Percentiles rank a stretch among this genome's conserved stretches.
Evolutionary conservation across 768 basidiomycete genomes (phyloP).

Genomic region (Pleurotus cornucopiae): DNA sequence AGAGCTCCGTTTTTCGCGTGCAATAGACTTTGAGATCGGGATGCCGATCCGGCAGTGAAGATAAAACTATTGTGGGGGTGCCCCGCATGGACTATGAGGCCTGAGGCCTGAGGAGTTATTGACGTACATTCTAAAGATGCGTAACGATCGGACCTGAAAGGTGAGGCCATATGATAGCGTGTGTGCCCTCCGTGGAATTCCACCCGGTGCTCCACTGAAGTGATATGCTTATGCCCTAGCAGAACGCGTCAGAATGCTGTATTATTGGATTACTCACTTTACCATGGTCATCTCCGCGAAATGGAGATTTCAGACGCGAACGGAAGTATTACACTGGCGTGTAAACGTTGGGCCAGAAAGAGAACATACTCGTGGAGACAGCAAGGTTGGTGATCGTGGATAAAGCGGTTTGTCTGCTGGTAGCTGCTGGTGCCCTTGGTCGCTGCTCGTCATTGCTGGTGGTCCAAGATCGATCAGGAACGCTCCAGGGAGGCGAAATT

Average conservation of each 20-base stretch:
- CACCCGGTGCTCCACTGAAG: not conserved
- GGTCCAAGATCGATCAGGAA: not conserved
- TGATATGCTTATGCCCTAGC: too few species aligned
- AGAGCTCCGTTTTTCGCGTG: too few species aligned
- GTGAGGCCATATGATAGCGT: not conserved
- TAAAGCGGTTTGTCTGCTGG: conserved; percentile 1
- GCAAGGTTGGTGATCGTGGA: conserved; percentile 2
- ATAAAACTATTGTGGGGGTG: too few species aligned
- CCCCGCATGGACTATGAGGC: too few species aligned
- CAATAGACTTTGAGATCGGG: too few species aligned
- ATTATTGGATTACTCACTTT: too few species aligned
- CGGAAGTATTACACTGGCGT: conserved; percentile 1
- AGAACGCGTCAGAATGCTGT: not conserved
- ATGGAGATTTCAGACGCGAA: not conserved
- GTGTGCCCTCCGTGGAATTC: not conserved
- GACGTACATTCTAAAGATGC: too few species aligned
- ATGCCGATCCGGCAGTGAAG: too few species aligned
- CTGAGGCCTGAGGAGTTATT: too few species aligned
- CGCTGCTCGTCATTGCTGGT: too few species aligned
- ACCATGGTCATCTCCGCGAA: too few species aligned
- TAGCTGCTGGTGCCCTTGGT: not conserved
- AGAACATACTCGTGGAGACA: not conserved
- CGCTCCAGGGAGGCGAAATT: not conserved
- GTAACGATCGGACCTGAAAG: not conserved
- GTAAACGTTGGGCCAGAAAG: conserved; percentile 1